phyloP scores from a whole-genome alignment of 495 filamentous ascomycete genomes.

The Mytilinidion resinicola region DNA sequence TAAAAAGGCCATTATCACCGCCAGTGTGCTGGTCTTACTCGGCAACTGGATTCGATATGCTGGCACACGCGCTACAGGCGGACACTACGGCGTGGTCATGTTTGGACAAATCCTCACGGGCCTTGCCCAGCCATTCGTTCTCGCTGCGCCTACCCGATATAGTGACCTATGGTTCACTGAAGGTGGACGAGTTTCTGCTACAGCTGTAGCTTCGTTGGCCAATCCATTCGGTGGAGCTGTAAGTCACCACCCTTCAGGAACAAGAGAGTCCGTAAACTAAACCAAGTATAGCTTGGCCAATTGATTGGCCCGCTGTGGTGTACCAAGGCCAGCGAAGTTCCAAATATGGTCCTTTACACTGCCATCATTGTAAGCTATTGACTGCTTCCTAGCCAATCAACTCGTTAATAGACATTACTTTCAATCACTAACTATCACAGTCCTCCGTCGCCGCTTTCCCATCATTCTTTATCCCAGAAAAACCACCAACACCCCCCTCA shows the following conservation, averaged over 20 bases:
- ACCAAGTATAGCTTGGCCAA: conserved; percentile 56
- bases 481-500: conserved; percentile 63
- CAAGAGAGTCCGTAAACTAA: conserved; percentile 33
- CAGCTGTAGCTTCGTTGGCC: conserved; percentile 74
- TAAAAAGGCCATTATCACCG: conserved; percentile 66
- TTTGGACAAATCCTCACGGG: conserved; percentile 93
- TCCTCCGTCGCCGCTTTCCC: conserved; percentile 59
- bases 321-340: conserved; percentile 53
- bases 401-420: not conserved
- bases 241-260: conserved; percentile 9
- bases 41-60: conserved; percentile 95
- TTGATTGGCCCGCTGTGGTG: conserved; percentile 76
- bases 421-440: conserved; percentile 39
- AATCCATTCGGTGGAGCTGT: conserved; percentile 81
- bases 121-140: conserved; percentile 84
- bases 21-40: conserved; percentile 64
- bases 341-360: conserved; percentile 79
- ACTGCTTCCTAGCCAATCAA: not conserved
- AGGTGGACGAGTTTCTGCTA: conserved; percentile 75
- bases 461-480: conserved; percentile 75
- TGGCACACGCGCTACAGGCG: conserved; percentile 56
- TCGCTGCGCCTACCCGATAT: conserved; percentile 83
- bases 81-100: conserved; percentile 73
- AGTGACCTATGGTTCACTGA: conserved; percentile 93
- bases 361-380: conserved; percentile 64